A percentile compares a stretch with the other conserved stretches of the same genome.
phyloP scores from a whole-genome alignment of 495 filamentous ascomycete species.

The Aspergillus biplanus region DNA sequence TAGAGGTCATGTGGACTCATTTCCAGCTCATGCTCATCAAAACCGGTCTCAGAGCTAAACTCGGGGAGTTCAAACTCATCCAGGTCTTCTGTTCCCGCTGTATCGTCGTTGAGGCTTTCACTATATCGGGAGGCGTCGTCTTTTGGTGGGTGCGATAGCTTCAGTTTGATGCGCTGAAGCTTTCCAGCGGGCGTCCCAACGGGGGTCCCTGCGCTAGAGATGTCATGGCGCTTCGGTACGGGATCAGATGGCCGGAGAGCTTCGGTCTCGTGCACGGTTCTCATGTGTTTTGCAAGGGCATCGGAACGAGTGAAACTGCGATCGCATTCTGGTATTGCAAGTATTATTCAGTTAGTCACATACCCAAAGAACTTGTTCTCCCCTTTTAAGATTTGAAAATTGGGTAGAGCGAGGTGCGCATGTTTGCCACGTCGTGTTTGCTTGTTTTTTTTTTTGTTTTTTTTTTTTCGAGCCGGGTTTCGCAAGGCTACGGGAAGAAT shows the following conservation, averaged over 20 bases:
- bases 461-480: background rate
- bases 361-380: background rate
- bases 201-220: slow-evolving; percentile 33
- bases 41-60: slow-evolving; percentile 48
- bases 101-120: slow-evolving; percentile 53
- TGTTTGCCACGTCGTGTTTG: too few relatives aligned
- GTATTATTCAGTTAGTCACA: slow-evolving; percentile 7
- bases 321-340: slow-evolving; percentile 75
- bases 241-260: slow-evolving; percentile 86
- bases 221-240: slow-evolving; percentile 75
- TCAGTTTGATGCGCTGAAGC: slow-evolving; percentile 69
- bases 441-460: background rate
- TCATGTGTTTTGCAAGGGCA: slow-evolving; percentile 96
- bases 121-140: slow-evolving; percentile 57
- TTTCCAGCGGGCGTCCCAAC: slow-evolving; percentile 56
- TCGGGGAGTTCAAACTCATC: slow-evolving; percentile 52
- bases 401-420: too few relatives aligned
- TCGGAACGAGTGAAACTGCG: slow-evolving; percentile 96
- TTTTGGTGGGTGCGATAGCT: slow-evolving; percentile 54
- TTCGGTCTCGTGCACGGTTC: slow-evolving; percentile 97
- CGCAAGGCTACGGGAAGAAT: too few relatives aligned
- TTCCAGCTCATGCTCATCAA: slow-evolving; percentile 71
- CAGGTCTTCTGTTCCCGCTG: slow-evolving; percentile 51
- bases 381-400: background rate
- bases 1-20: slow-evolving; percentile 72